Base-by-base conservation (phyloP, 805 yeast species). In the Kluyveromyces nonfermentans region DNA sequence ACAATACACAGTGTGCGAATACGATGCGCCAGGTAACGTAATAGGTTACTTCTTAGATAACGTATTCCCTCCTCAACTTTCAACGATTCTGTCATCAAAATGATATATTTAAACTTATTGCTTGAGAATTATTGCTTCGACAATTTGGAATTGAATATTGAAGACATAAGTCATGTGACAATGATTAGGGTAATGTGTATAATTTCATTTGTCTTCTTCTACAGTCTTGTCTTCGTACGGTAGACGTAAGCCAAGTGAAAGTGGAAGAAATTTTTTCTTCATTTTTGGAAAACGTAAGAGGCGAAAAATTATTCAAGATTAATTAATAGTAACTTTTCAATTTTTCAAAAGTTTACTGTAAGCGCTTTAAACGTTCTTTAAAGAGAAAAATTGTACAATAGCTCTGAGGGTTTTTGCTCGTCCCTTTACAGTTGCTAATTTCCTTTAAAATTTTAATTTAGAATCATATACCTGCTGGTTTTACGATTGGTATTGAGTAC, bases 1-100 rank as follows among this genome's bases (percentile, higher is more conserved):
- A 15, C 66, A 69, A 47, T 83, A 82, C 63, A 70, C 82, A 22
- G 74, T 83, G 40, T 85, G 95, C 57, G 77, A 78, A 43, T 85
- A 85, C 56, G 66, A 65, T 50, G 75, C 81, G 4, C 74, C 80
- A 7, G 95, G 94, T 43, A 85, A 85, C 60, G 59, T 71, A 32
- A 59, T 66, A n/a, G 75, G 78, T 17, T 51, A 65, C 42, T 66
- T 59, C 35, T 46, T 46, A n/a, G 51, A 50, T 16, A 67, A 72
- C 42, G 77, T 73, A 7, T 41, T 51, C n/a, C 49, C 18, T 25
- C 30, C 7, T 4, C n/a, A n/a, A n/a, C n/a, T n/a, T n/a, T n/a
- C n/a, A n/a, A n/a, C n/a, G n/a, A n/a, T n/a, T n/a, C n/a, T n/a
- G n/a, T n/a, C n/a, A n/a, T n/a, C n/a, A n/a, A n/a, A n/a, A n/a